phyloP scores from a whole-genome alignment of 2,329 filamentous ascomycete species.

The Domatiomyces catenatus region DNA sequence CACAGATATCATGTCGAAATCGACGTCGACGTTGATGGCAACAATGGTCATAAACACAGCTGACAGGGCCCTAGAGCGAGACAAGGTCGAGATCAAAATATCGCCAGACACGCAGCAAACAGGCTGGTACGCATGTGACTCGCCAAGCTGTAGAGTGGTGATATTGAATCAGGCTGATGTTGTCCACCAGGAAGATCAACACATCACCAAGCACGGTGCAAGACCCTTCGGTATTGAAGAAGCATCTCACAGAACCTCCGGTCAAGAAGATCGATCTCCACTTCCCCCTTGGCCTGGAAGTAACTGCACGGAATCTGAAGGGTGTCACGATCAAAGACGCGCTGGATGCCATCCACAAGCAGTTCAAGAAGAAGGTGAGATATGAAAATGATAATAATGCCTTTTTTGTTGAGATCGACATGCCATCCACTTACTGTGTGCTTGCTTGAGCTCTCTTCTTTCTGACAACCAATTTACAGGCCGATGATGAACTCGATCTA shows the following conservation, averaged over 20 bases:
- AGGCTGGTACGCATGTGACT: conserved; percentile 52
- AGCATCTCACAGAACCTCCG: conserved; percentile 61
- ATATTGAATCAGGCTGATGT: neutral
- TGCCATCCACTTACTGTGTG: no score
- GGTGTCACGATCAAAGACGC: conserved; percentile 97
- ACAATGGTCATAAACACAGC: neutral
- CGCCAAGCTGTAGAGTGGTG: neutral
- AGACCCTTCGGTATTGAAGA: conserved; percentile 70
- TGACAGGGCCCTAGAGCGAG: conserved; percentile 43
- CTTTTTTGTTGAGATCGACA: no score
- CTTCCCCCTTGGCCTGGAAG: conserved; percentile 75
- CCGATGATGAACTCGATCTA: conserved; percentile 76
- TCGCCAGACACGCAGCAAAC: conserved; percentile 73
- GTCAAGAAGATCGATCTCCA: conserved; percentile 90
- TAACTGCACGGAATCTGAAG: conserved; percentile 79
- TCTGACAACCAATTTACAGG: conserved; percentile 35
- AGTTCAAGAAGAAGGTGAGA: conserved; percentile 87
- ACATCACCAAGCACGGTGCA: conserved; percentile 63
- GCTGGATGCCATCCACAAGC: conserved; percentile 86
- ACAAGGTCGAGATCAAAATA: conserved; percentile 56
- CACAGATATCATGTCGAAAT: conserved; percentile 1
- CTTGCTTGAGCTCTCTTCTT: neutral
- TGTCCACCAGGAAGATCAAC: conserved; percentile 68
- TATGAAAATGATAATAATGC: neutral
- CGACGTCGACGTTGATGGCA: neutral